These are phyloP conservation scores for Trichoderma sp. DNA, from an alignment of 2,329 filamentous ascomycete species.

Conservation along the genomic window DNA sequence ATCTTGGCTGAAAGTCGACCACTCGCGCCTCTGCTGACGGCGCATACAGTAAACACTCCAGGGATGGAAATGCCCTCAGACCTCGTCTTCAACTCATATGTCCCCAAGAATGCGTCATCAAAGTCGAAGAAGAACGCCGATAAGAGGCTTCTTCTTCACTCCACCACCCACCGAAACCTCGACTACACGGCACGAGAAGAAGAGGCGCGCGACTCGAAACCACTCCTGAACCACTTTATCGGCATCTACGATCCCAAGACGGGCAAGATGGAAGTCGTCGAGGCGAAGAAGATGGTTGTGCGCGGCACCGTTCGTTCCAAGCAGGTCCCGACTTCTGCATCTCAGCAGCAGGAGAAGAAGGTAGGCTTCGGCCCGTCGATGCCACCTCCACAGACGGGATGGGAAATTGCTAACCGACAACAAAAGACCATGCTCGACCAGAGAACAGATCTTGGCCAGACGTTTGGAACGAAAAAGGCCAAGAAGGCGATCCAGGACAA, in stretches of 20 bases:
- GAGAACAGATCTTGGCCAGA: conserved; percentile 70
- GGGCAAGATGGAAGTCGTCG: conserved; percentile 61
- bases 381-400: too few relatives aligned
- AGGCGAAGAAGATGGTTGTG: conserved; percentile 66
- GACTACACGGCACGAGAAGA: conserved; percentile 63
- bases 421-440: conserved; percentile 60
- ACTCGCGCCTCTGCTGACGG: conserved; percentile 30
- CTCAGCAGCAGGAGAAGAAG: conserved; percentile 31
- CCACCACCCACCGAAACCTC: conserved; percentile 57
- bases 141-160: conserved; percentile 60
- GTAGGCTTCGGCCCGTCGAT: conserved; percentile 1
- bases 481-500: conserved; percentile 73
- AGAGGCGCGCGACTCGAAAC: conserved; percentile 36
- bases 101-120: conserved; percentile 41
- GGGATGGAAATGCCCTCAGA: conserved; percentile 43
- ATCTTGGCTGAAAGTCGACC: background rate
- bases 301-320: conserved; percentile 60
- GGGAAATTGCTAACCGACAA: conserved; percentile 32
- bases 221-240: conserved; percentile 63
- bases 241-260: conserved; percentile 65
- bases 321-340: conserved; percentile 53
- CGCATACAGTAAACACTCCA: conserved; percentile 41
- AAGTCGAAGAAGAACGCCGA: conserved; percentile 47
- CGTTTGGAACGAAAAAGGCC: conserved; percentile 84
- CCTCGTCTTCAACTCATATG: conserved; percentile 53